Percentiles rank a stretch among this genome's conserved stretches.
These are phyloP conservation scores for Hortaea sp. DNA, from an alignment of 2,329 filamentous ascomycete species.

Conservation along the genomic window DNA sequence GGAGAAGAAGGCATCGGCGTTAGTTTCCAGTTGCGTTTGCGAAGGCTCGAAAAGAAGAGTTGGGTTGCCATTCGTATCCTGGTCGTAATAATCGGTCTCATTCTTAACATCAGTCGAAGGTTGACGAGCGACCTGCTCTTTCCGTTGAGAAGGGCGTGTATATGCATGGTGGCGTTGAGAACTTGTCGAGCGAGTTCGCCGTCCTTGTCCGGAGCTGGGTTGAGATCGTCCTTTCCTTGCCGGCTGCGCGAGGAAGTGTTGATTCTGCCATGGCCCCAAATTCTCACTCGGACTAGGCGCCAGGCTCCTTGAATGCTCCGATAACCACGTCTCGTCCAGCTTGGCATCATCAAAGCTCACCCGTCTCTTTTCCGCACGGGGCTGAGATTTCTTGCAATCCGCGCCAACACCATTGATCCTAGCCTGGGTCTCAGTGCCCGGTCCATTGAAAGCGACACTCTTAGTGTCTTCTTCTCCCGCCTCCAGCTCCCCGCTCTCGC, in stretches of 20 bases:
- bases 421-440: constrained; percentile 3
- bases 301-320: constrained; percentile 13
- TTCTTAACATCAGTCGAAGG: constrained; percentile 7
- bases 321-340: constrained; percentile 41
- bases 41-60: constrained; percentile 16
- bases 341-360: constrained; percentile 49
- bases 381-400: constrained; percentile 3
- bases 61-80: constrained; percentile 7
- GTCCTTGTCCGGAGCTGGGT: not conserved
- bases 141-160: constrained; percentile 6
- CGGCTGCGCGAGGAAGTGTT: constrained; percentile 5
- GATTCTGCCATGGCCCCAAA: not conserved
- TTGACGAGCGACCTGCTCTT: constrained; percentile 10
- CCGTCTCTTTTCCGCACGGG: constrained; percentile 27
- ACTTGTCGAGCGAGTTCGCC: constrained; percentile 16
- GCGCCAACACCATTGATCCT: constrained; percentile 4
- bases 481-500: constrained; percentile 32
- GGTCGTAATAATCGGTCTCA: constrained; percentile 8
- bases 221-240: constrained; percentile 9
- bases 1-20: constrained; percentile 19
- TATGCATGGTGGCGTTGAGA: not conserved
- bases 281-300: not conserved
- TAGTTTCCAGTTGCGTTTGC: constrained; percentile 17
- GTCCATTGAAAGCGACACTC: constrained; percentile 17
- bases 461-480: not conserved